Evolutionary conservation across 2,329 filamentous ascomycete genomes (phyloP), one percentile per base, ranked within the genome.

Genomic region (Fulvia fulva): DNA sequence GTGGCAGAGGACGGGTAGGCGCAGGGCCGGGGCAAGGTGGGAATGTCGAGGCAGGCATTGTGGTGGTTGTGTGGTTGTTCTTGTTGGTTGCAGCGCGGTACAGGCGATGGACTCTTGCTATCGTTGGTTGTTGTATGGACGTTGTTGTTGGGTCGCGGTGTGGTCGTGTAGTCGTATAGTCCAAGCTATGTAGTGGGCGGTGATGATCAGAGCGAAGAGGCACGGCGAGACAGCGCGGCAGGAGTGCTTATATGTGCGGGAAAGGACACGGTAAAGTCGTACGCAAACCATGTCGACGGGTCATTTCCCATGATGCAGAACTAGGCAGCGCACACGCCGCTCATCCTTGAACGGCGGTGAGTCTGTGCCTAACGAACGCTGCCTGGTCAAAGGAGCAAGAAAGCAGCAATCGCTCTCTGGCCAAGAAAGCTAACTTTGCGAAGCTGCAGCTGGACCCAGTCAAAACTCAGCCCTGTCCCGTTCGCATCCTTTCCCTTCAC

Each of bases 1-100:
- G 76, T 64, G 77, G 77, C 49, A 79, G 71, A 66, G 77, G 77
- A 57, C 77, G 72, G 55, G 74, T 78, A 63, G 77, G 77, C 68
- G 77, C 76, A 62, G 77, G 77, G 56, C 77, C 76, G 43, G 77
- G 77, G 72, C 75, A 78, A 30, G 77, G 77, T 59, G 76, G 76
- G 46, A 78, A 75, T 68, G 75, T 77, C 58, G 76, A 68, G 57
- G 65, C 63, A 68, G 70, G 70, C 71, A 73, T 77, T 70, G 71
- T 73, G 65, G 37, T 47, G 26, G 44, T 16, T 45, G 41, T 56
- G 23, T 45, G 28, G 26, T 7, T 32, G 23, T 51, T 28, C 21
- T 22, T 57, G 19, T 11, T 47, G 9, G 45, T 8, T 11, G 37
- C 12, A 16, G 37, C 14, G 46, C 11, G 21, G 26, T 11, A 21